A percentile compares a stretch with the other conserved stretches of the same genome.
These are phyloP conservation scores for Cladosporium sp. DNA, from an alignment of 2,329 filamentous ascomycete species.

Conservation along the genomic window DNA sequence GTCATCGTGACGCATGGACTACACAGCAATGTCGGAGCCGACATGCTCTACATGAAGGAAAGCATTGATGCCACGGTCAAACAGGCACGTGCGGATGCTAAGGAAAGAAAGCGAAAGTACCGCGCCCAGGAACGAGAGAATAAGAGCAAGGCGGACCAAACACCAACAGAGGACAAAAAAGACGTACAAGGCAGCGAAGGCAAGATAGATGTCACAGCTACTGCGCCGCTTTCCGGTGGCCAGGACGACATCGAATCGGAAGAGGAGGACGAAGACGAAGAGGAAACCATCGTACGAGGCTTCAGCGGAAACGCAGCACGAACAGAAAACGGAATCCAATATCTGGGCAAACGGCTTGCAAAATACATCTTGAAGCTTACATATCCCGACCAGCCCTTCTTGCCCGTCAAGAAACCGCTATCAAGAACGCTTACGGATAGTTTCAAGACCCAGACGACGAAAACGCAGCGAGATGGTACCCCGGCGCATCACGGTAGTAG, in stretches of 20 bases:
- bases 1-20: conserved; percentile 91
- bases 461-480: conserved; percentile 44
- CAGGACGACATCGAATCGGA: conserved; percentile 45
- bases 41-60: conserved; percentile 97
- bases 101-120: conserved; percentile 48
- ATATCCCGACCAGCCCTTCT: conserved; percentile 87
- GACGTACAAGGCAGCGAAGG: background rate
- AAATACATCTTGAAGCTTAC: conserved; percentile 87
- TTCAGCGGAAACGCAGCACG: conserved; percentile 85
- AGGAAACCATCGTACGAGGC: conserved; percentile 83
- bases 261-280: conserved; percentile 64
- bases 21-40: conserved; percentile 90
- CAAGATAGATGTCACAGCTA: conserved; percentile 30
- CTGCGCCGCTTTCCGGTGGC: conserved; percentile 46
- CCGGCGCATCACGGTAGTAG: conserved; percentile 57
- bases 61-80: conserved; percentile 82
- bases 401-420: conserved; percentile 60
- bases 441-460: conserved; percentile 43
- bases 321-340: conserved; percentile 94
- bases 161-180: conserved; percentile 13
- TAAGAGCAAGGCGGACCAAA: conserved; percentile 18
- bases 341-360: conserved; percentile 88
- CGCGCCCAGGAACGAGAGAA: conserved; percentile 30
- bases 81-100: conserved; percentile 68
- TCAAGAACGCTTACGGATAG: conserved; percentile 45